These are phyloP conservation scores for Mycocentrospora acerina DNA, from an alignment of 2,329 filamentous ascomycete genomes.

Conservation along the genomic window DNA sequence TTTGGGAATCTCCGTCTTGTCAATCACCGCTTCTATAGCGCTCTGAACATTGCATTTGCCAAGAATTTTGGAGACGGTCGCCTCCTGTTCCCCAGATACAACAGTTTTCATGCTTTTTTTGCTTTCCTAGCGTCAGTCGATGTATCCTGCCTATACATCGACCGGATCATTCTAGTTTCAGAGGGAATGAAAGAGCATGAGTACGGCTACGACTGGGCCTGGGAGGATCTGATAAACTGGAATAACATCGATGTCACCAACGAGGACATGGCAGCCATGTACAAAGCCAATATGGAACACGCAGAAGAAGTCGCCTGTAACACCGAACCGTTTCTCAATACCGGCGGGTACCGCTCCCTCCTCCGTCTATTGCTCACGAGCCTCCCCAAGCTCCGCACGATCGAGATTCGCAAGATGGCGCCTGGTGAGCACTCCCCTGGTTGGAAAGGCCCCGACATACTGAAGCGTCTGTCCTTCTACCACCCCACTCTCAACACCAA, in stretches of 20 bases:
- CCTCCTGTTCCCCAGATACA: conserved; percentile 8
- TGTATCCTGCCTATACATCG: not conserved
- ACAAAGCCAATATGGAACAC: conserved; percentile 8
- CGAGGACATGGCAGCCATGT: conserved; percentile 6
- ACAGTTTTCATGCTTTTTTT: not conserved
- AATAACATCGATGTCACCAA: not conserved
- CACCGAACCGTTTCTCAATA: conserved; percentile 9
- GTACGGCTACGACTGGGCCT: conserved; percentile 15
- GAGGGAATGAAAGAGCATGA: conserved; percentile 11
- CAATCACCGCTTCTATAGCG: conserved; percentile 1
- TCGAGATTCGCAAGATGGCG: conserved; percentile 15
- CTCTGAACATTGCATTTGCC: not conserved
- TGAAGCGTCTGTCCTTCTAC: conserved; percentile 17
- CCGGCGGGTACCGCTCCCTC: conserved; percentile 14
- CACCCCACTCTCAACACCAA: conserved; percentile 7
- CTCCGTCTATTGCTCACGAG: conserved; percentile 7
- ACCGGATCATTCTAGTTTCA: conserved; percentile 8
- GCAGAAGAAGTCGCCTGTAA: conserved; percentile 2
- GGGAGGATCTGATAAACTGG: conserved; percentile 13
- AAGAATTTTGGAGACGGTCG: not conserved
- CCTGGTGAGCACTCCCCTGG: conserved; percentile 18
- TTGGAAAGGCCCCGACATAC: conserved; percentile 4
- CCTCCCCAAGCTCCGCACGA: conserved; percentile 9
- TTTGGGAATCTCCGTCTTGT: conserved; percentile 6
- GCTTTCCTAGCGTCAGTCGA: not conserved